phyloP scores from a whole-genome alignment of 2,329 filamentous ascomycete genomes.

The Colletotrichum sp. region DNA sequence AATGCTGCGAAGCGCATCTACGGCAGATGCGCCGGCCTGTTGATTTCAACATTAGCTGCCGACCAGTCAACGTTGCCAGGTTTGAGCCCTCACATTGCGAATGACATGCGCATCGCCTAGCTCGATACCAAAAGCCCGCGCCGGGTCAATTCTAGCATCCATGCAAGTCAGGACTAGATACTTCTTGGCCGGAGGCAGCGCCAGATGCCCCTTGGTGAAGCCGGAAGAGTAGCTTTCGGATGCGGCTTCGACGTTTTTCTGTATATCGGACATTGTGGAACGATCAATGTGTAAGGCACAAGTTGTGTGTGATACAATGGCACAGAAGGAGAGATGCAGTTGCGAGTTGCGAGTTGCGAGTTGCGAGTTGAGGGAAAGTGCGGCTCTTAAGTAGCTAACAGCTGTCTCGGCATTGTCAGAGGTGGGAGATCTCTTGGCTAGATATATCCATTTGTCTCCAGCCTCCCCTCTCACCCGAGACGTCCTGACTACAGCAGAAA shows the following conservation, averaged over 20 bases:
- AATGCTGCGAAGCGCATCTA: slow-evolving; percentile 75
- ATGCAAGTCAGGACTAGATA: slow-evolving; percentile 76
- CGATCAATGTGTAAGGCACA: background rate
- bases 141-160: slow-evolving; percentile 77
- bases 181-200: slow-evolving; percentile 72
- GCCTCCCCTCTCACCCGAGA: background rate
- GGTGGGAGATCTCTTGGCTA: background rate
- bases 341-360: background rate
- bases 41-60: background rate
- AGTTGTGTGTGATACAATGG: background rate
- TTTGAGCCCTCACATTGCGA: slow-evolving; percentile 56
- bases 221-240: slow-evolving; percentile 14
- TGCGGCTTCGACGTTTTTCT: slow-evolving; percentile 20
- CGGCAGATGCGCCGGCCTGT: slow-evolving; percentile 65
- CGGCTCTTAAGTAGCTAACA: background rate
- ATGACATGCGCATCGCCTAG: slow-evolving; percentile 82
- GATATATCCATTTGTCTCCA: background rate
- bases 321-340: background rate
- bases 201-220: slow-evolving; percentile 71
- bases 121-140: slow-evolving; percentile 70
- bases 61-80: background rate
- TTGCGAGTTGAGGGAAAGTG: background rate
- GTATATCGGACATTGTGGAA: slow-evolving; percentile 12
- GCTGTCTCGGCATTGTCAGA: background rate
- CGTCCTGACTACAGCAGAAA: background rate